Evolutionary conservation across 345 rosid genomes (phyloP).

Genomic region (Pelargonium nanum): DNA sequence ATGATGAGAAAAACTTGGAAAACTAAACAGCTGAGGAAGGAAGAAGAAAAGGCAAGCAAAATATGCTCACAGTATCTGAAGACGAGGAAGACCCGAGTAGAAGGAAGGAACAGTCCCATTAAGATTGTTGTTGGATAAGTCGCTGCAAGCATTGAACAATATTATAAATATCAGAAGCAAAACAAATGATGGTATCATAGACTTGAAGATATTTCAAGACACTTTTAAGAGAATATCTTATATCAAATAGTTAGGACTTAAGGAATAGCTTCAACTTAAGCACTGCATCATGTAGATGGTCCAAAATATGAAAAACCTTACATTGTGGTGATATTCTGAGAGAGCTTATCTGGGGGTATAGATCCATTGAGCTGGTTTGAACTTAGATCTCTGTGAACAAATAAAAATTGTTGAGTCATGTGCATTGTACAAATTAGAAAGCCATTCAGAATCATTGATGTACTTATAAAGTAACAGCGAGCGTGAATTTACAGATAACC

Average conservation of each 20-base stretch:
- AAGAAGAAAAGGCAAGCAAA: constrained; percentile 3
- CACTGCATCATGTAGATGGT: constrained; percentile 5
- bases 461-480: background rate
- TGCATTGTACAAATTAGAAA: background rate
- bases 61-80: constrained; percentile 42
- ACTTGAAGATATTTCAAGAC: background rate
- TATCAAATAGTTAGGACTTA: background rate
- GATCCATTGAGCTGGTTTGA: constrained; percentile 64
- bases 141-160: constrained; percentile 23
- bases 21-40: background rate
- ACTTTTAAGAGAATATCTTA: background rate
- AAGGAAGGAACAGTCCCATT: constrained; percentile 43
- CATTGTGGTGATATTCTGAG: constrained; percentile 77
- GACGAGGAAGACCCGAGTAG: constrained; percentile 41
- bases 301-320: constrained; percentile 27
- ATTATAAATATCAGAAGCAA: background rate
- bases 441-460: constrained; percentile 3
- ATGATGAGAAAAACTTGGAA: background rate
- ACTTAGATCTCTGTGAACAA: constrained; percentile 65
- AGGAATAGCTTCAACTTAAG: constrained; percentile 5
- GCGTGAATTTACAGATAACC: constrained; percentile 66
- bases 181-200: background rate
- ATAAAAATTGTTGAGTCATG: background rate
- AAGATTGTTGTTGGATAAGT: constrained; percentile 40
- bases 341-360: constrained; percentile 54